Conservation (phyloP, 176 grass and related monocot species). For the Aegilops longissima region DNA sequence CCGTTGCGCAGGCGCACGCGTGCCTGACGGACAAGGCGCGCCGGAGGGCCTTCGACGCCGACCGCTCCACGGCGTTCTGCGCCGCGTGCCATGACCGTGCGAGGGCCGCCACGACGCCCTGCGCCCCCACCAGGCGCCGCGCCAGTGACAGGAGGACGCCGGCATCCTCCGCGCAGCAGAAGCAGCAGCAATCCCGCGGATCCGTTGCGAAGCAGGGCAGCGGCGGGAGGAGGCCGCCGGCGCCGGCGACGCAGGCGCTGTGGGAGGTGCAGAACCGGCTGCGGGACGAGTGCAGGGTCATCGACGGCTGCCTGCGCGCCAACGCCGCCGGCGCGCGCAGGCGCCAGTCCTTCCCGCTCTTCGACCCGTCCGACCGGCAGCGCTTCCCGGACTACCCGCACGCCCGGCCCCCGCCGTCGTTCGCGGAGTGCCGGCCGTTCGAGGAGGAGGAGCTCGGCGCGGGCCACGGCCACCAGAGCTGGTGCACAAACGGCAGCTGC, state of each 20-base stretch:
- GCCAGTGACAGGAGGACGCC: background rate
- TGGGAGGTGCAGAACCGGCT: constrained; percentile 59
- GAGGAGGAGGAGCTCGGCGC: background rate
- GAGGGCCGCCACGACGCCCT: background rate
- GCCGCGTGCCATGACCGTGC: constrained; percentile 40
- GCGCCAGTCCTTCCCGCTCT: constrained; percentile 57
- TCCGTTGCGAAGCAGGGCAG: background rate
- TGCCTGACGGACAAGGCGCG: constrained; percentile 65
- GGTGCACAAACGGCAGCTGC: background rate
- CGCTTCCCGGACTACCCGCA: constrained; percentile 62
- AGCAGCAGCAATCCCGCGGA: background rate
- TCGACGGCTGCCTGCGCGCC: constrained; percentile 59
- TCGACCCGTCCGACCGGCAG: constrained; percentile 52
- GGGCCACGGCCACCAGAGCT: background rate
- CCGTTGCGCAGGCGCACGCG: constrained; percentile 53
- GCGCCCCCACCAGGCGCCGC: background rate
- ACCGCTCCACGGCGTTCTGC: constrained; percentile 57
- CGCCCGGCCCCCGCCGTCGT: constrained; percentile 9
- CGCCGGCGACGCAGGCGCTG: background rate
- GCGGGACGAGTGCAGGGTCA: constrained; percentile 62
- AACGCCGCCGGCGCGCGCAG: constrained; percentile 33
- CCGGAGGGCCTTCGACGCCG: constrained; percentile 55
- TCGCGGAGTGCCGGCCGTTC: background rate
- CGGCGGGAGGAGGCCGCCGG: background rate
- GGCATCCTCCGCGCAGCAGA: background rate